Evolutionary conservation across 352 stramenopile species (phyloP), one percentile per base, ranked within the genome.

Genomic region (Globisporangium lucens): DNA sequence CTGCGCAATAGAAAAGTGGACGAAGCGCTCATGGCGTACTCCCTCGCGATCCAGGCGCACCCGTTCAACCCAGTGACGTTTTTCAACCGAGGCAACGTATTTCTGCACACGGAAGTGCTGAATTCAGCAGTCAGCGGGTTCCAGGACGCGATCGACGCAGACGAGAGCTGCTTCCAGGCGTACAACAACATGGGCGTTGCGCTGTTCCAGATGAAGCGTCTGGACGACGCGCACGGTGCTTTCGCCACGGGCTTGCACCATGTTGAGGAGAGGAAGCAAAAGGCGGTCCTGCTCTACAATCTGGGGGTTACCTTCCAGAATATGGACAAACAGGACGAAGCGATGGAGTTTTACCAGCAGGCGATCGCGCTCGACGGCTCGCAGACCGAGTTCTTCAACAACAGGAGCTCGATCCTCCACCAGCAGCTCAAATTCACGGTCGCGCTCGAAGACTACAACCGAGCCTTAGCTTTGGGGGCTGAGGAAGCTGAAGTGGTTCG

Each of bases 21-120:
- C 43, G 77, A 90, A 9, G 82, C 82, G 2, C 64, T 90, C 2
- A 77, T 79, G 65, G 74, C 79, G 0, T 88, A 87, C 36, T 82
- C 79, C 10, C 49, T 85, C 3, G 82, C 79, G 3, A 84, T 87
- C 38, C 76, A 85, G 46, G 77, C 75, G 13, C 66, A 85, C 41
- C 69, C 79, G 36, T 70, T 52, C 15, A 71, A 75, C 24, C 43
- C 75, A 2, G 69, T 74, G 43, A 75, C 77, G 17, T 75, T 77
- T n/a, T 87, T 87, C 29, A 90, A 90, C 53, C 74, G 79, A 8
- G 78, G 72, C 43, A 88, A 85, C 49, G 74, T 79, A 35, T 90
- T 80, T 53, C 51, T 88, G 4, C 68, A 76, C 20, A 80, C 81
- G 0, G 63, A 79, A 20, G 73, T 74, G 27, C 62, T 83, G 3